Percentiles rank a stretch among this genome's conserved stretches.
Conservation (phyloP, 129 eudicot genomes). For the Flaveria bidentis region DNA sequence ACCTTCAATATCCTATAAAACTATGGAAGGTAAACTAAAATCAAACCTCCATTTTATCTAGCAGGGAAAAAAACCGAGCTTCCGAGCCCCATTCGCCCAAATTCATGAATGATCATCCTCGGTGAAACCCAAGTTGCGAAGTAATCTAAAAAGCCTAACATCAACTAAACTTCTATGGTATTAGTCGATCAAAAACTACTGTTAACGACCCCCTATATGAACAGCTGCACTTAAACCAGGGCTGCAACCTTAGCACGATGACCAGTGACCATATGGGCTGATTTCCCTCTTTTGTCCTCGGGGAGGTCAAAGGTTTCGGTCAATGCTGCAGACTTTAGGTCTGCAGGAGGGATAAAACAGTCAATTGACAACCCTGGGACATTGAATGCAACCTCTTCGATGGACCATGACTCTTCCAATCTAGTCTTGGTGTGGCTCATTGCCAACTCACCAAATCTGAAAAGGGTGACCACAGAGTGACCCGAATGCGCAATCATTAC, state of each 20-base stretch:
- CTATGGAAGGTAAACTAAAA: constrained; percentile 8
- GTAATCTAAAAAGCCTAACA: background rate
- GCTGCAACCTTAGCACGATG: background rate
- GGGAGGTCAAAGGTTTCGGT: background rate
- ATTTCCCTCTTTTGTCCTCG: background rate
- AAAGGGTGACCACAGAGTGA: constrained; percentile 58
- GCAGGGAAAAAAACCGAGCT: background rate
- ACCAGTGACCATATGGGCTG: background rate
- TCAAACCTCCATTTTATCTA: constrained; percentile 1
- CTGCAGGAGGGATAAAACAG: constrained; percentile 17
- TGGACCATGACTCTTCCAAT: constrained; percentile 80
- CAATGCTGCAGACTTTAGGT: background rate
- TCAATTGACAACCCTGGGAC: constrained; percentile 18
- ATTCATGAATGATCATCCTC: background rate
- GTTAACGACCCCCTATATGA: background rate
- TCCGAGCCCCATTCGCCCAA: background rate
- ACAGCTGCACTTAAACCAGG: background rate
- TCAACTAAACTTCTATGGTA: background rate
- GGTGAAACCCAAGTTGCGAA: background rate
- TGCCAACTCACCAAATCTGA: constrained; percentile 66
- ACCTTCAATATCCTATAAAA: background rate
- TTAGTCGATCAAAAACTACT: background rate
- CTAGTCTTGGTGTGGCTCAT: constrained; percentile 70
- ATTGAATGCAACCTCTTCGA: constrained; percentile 28
- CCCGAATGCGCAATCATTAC: constrained; percentile 77